Evolutionary conservation across 352 stramenopile species (phyloP), one percentile per base, ranked within the genome.

Genomic region (Phytophthora cryptogea): DNA sequence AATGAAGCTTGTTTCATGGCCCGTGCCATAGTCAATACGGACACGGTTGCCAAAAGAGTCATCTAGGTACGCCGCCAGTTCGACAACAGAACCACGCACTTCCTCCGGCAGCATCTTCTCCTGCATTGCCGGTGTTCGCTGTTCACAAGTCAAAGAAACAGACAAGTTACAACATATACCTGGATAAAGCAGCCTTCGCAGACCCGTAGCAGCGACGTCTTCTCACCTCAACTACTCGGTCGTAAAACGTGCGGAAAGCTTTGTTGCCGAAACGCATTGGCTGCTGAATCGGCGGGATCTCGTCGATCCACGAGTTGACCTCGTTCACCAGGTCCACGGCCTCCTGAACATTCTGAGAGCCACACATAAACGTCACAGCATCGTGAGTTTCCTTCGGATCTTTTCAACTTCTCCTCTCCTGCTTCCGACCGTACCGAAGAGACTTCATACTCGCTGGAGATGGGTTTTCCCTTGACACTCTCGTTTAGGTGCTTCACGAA

Each of bases 21-120:
- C 97, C 9, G 97, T 99, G 42, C 97, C 97, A 77, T 99, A 99
- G 80, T 99, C 97, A 48, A 99, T 97, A 42, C 97, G 84, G 45
- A 94, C 90, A 32, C 87, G 83, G 85, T 99, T 98, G 27, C 97
- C 97, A 76, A 99, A 99, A 1, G 88, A 94, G 67, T 97, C 90
- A 64, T 95, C 83, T 23, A 99, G 76, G 75, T 99, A 99, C 14
- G 89, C 80, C 17, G 80, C 77, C 14, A 99, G 70, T 80, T 99
- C 97, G 26, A 93, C 61, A 42, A 96, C 88, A 16, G 89, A 79
- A 3, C 59, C 72, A 62, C 87, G 81, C 7, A 83, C 27, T 4
- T 80, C 72, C 28, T 78, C 54, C n/a, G 78, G 79, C 2, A 93
- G 60, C 52, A 93, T 72, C 28, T 66, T 55, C 51, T 90, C 68